Evolutionary conservation across 2,329 filamentous ascomycete genomes (phyloP).

Genomic region (Pseudogymnoascus sp.): DNA sequence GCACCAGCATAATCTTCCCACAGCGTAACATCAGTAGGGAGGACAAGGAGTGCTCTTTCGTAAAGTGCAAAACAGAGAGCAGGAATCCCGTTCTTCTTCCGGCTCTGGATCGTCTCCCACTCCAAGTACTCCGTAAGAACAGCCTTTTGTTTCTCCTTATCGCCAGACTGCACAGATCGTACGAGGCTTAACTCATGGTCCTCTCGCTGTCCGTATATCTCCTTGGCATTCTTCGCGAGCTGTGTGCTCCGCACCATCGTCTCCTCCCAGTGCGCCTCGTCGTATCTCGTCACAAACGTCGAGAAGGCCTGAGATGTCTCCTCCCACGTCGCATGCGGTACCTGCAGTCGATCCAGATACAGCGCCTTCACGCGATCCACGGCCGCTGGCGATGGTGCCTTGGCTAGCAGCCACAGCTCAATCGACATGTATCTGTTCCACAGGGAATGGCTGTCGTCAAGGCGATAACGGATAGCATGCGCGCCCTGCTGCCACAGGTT

Average conservation of each 20-base stretch:
- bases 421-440: constrained; percentile 74
- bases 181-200: constrained; percentile 59
- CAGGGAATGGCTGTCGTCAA: constrained; percentile 68
- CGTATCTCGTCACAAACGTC: constrained; percentile 64
- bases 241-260: constrained; percentile 63
- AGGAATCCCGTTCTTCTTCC: constrained; percentile 43
- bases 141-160: constrained; percentile 46
- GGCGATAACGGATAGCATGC: constrained; percentile 62
- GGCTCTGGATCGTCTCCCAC: constrained; percentile 66
- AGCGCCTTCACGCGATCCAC: constrained; percentile 59
- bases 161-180: constrained; percentile 47
- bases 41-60: constrained; percentile 65
- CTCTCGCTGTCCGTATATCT: constrained; percentile 56
- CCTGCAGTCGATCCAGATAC: constrained; percentile 60
- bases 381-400: constrained; percentile 45
- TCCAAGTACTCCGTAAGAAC: constrained; percentile 64
- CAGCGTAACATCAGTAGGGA: constrained; percentile 63
- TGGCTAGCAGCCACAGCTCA: constrained; percentile 58
- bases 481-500: constrained; percentile 66
- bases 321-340: constrained; percentile 69
- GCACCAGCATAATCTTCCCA: constrained; percentile 65
- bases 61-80: constrained; percentile 60
- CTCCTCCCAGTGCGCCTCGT: constrained; percentile 61
- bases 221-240: constrained; percentile 55
- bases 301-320: constrained; percentile 69